Conservation (phyloP, 352 stramenopile genomes). For the Pythium scleroteichum region DNA sequence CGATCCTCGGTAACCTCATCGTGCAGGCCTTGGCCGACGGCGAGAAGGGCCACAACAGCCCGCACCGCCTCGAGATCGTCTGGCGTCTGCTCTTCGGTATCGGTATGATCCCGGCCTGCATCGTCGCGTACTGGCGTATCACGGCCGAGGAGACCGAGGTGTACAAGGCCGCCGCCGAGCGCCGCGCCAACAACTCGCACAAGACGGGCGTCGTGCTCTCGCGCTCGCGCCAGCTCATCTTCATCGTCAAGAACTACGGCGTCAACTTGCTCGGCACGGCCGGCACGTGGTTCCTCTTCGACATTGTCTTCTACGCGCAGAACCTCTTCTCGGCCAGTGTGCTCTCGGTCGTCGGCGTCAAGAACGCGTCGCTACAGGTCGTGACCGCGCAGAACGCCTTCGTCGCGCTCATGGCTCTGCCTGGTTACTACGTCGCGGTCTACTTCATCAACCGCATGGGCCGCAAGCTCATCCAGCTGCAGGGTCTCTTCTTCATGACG, state of each 20-base stretch:
- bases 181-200: background rate
- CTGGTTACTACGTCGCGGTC: constrained; percentile 66
- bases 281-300: constrained; percentile 69
- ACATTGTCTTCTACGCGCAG: constrained; percentile 66
- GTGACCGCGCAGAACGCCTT: constrained; percentile 41
- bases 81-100: constrained; percentile 58
- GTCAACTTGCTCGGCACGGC: constrained; percentile 29
- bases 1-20: constrained; percentile 30
- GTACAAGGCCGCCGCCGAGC: constrained; percentile 35
- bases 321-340: constrained; percentile 56
- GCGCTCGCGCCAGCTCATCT: constrained; percentile 25
- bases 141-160: constrained; percentile 52
- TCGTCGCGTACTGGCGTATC: constrained; percentile 62
- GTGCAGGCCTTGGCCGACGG: constrained; percentile 31
- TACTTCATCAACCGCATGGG: constrained; percentile 58
- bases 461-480: constrained; percentile 52
- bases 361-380: constrained; percentile 35
- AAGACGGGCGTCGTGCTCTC: background rate
- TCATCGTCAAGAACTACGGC: constrained; percentile 43
- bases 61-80: constrained; percentile 47
- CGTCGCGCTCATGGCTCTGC: constrained; percentile 34
- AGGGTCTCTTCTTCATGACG: constrained; percentile 49
- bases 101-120: constrained; percentile 39
- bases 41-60: constrained; percentile 29
- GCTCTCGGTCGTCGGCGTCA: constrained; percentile 38